Percentiles rank a stretch among this genome's conserved stretches.
Conservation (phyloP, 2,329 filamentous ascomycete genomes). For the Celoporthe dispersa region DNA sequence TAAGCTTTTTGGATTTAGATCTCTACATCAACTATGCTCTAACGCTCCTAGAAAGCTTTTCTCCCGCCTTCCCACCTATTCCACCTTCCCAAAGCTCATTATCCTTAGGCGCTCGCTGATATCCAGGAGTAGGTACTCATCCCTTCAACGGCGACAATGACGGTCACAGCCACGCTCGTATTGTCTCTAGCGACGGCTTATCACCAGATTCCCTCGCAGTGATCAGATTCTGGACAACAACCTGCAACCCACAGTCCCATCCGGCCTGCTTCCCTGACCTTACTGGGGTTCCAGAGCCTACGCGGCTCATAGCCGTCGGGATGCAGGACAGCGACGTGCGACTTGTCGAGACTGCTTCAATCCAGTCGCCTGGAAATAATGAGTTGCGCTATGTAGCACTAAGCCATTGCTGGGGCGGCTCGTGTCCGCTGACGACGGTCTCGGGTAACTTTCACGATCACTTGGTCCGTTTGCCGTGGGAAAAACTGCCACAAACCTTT, state of each 20-base stretch:
- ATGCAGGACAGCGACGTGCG: neutral
- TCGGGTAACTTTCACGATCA: slow-evolving; percentile 17
- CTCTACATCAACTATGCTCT: neutral
- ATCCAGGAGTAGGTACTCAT: neutral
- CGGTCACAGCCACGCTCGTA: neutral
- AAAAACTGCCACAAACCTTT: neutral
- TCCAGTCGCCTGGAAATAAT: neutral
- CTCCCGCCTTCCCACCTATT: neutral
- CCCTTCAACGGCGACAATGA: neutral
- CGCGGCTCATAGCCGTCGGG: neutral
- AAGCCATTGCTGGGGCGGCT: slow-evolving; percentile 21
- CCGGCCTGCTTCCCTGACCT: neutral
- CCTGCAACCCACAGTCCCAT: neutral
- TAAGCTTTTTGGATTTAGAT: neutral
- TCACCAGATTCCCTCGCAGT: neutral
- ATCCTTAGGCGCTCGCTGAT: neutral
- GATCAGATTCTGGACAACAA: neutral
- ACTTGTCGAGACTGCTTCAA: neutral
- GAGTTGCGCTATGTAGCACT: slow-evolving; percentile 11
- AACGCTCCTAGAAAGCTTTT: neutral
- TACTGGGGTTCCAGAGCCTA: neutral
- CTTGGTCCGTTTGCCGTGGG: neutral
- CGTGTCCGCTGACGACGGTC: slow-evolving; percentile 11
- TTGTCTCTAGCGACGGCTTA: neutral
- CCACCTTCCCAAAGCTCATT: neutral